phyloP scores from a whole-genome alignment of 805 yeast genomes.

The Candida adriatica region DNA sequence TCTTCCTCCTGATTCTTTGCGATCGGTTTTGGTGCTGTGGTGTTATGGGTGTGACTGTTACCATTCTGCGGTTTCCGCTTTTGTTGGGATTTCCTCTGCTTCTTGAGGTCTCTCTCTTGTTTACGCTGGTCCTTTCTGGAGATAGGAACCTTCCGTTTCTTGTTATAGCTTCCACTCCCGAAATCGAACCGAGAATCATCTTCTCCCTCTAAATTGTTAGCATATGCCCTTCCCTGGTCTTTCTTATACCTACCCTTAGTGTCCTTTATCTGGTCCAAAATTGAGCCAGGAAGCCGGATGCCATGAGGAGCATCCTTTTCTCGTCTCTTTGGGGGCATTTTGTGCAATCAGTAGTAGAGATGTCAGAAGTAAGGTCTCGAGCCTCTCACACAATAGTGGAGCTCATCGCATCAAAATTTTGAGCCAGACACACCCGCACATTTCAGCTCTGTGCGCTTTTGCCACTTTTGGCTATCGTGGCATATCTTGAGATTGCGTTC shows the following conservation, averaged over 20 bases:
- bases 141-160: constrained; percentile 25
- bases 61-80: not conserved
- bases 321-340: constrained; percentile 10
- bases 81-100: constrained; percentile 18
- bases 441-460: not conserved
- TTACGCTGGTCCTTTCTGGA: constrained; percentile 38
- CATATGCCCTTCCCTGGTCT: not conserved
- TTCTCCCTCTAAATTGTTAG: not conserved
- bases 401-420: constrained; percentile 1
- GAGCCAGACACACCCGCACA: not conserved
- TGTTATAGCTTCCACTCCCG: constrained; percentile 25
- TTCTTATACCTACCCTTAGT: constrained; percentile 8
- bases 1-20: constrained; percentile 25
- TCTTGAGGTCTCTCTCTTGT: constrained; percentile 31
- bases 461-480: too few relatives aligned
- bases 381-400: too few relatives aligned
- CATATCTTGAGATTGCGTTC: too few relatives aligned
- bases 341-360: too few relatives aligned
- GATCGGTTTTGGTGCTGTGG: not conserved
- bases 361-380: too few relatives aligned
- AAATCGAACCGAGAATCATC: constrained; percentile 28
- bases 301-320: constrained; percentile 28
- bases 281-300: constrained; percentile 48
- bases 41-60: not conserved
- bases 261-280: constrained; percentile 46